These are phyloP conservation scores for Chamaenerion angustifolium DNA, from an alignment of 345 rosid genomes.

Conservation along the genomic window DNA sequence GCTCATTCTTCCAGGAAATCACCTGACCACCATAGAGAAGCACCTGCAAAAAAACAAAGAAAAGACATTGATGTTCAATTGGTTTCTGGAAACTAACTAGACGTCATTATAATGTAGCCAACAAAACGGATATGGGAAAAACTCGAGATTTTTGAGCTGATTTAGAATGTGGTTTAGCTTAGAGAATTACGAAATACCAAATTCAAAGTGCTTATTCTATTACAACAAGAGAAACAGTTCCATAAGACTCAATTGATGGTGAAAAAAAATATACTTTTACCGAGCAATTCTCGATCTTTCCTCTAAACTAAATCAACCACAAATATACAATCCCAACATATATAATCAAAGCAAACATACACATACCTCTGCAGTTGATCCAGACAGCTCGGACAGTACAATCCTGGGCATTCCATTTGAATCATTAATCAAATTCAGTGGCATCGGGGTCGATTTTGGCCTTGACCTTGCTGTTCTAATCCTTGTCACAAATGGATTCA, in stretches of 20 bases:
- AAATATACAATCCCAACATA: too few relatives aligned
- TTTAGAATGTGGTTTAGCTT: too few relatives aligned
- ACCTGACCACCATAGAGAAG: slow-evolving; percentile 80
- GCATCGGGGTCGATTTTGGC: slow-evolving; percentile 46
- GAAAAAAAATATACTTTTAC: too few relatives aligned
- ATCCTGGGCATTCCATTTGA: slow-evolving; percentile 53
- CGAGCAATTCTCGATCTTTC: too few relatives aligned
- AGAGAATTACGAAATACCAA: too few relatives aligned
- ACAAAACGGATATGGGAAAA: not conserved
- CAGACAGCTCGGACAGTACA: slow-evolving; percentile 62
- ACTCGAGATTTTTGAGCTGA: too few relatives aligned
- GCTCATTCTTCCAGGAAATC: slow-evolving; percentile 86
- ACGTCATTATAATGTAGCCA: not conserved
- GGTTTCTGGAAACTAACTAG: not conserved
- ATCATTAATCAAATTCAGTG: slow-evolving; percentile 50
- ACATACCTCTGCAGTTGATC: slow-evolving; percentile 71
- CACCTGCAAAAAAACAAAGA: slow-evolving; percentile 32
- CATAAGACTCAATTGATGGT: too few relatives aligned
- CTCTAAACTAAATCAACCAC: too few relatives aligned
- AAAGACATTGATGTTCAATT: slow-evolving; percentile 14
- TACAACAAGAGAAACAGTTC: not conserved
- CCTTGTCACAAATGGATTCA: slow-evolving; percentile 46
- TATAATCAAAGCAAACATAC: not conserved
- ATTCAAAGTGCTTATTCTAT: too few relatives aligned
- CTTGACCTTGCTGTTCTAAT: slow-evolving; percentile 21